Percentiles rank a stretch among this genome's conserved stretches.
These are phyloP conservation scores for Chimonanthus salicifolius DNA, from an alignment of 164 flowering plant genomes.

Conservation along the genomic window DNA sequence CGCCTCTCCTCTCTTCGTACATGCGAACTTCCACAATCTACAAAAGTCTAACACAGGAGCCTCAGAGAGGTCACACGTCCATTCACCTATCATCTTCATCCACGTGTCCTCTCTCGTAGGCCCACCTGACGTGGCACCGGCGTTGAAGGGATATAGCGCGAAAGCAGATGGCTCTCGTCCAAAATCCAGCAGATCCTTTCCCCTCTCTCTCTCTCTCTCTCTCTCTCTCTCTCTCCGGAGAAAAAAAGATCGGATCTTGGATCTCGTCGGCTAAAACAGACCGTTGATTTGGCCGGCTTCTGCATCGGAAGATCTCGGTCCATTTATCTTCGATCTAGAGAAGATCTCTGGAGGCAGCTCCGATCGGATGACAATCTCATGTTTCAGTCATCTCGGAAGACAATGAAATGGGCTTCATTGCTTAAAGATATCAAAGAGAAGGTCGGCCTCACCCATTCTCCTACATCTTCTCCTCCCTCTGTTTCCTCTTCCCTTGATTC, in stretches of 20 bases:
- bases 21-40: no score
- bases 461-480: conserved; percentile 28
- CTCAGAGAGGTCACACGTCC: neutral
- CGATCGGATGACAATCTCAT: conserved; percentile 49
- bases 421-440: conserved; percentile 92
- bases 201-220: conserved; percentile 16
- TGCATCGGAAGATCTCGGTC: conserved; percentile 14
- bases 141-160: conserved; percentile 35
- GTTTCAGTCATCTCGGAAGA: conserved; percentile 45
- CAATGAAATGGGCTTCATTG: conserved; percentile 98
- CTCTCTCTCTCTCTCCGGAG: conserved; percentile 8
- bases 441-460: conserved; percentile 60
- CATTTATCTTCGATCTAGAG: neutral
- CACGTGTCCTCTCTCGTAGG: neutral
- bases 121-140: conserved; percentile 18
- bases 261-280: neutral
- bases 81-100: neutral
- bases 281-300: conserved; percentile 7
- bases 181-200: neutral
- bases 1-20: no score
- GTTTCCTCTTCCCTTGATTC: conserved; percentile 10
- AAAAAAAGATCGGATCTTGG: conserved; percentile 13
- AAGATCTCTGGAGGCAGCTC: conserved; percentile 6
- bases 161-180: neutral
- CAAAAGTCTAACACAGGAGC: no score